Evolutionary conservation across 495 filamentous ascomycete genomes (phyloP).

Genomic region (Saxophila tyrrhenica): DNA sequence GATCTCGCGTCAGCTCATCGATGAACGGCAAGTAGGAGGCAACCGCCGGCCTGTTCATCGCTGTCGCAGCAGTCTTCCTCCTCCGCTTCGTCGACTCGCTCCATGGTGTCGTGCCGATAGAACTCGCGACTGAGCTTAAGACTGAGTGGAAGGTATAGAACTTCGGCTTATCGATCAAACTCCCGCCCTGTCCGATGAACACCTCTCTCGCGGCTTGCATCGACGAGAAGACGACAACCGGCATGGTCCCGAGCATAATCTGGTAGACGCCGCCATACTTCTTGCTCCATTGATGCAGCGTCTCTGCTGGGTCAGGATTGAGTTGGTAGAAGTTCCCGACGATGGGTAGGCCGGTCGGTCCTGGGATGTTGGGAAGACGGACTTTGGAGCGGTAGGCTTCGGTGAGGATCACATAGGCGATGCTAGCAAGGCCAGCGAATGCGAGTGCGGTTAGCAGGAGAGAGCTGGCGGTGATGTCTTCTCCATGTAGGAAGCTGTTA

Average conservation of each 20-base stretch:
- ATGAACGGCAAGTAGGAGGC: constrained; percentile 50
- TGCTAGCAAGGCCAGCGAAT: constrained; percentile 21
- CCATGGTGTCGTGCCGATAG: constrained; percentile 54
- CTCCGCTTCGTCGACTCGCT: constrained; percentile 51
- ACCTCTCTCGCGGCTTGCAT: constrained; percentile 45
- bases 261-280: constrained; percentile 52
- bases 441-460: constrained; percentile 21
- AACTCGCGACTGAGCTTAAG: constrained; percentile 49
- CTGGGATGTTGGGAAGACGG: constrained; percentile 41
- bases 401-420: constrained; percentile 41
- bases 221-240: constrained; percentile 50
- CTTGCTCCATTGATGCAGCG: constrained; percentile 48
- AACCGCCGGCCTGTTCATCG: constrained; percentile 50
- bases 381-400: constrained; percentile 40
- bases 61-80: constrained; percentile 52
- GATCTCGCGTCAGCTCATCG: constrained; percentile 48
- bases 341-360: constrained; percentile 46
- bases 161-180: constrained; percentile 47
- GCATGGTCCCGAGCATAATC: constrained; percentile 51
- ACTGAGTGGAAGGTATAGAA: constrained; percentile 60
- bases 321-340: constrained; percentile 56
- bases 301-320: constrained; percentile 46
- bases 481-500: background rate
- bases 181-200: constrained; percentile 45
- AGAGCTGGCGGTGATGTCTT: constrained; percentile 1